A percentile compares a stretch with the other conserved stretches of the same genome.
Conservation (phyloP, 352 stramenopile genomes). For the Aphanomyces cochlioides region DNA sequence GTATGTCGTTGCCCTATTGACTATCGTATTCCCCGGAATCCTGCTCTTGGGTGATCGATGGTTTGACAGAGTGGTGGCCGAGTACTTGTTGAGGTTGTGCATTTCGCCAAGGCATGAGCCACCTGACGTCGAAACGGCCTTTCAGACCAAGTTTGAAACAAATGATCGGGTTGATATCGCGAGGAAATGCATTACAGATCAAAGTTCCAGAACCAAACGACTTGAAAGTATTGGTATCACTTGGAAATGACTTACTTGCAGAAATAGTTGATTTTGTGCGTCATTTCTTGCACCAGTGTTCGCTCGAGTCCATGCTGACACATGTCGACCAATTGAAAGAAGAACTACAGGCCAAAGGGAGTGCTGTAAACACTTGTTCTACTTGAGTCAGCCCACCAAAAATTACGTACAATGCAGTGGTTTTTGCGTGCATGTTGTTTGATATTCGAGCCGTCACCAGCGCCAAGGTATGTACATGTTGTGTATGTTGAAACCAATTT, state of each 20-base stretch:
- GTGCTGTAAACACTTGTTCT: conserved; percentile 35
- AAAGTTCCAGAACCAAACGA: conserved; percentile 55
- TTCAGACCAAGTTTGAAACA: conserved; percentile 46
- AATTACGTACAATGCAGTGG: conserved; percentile 69
- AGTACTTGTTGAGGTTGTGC: too few species aligned
- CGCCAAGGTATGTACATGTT: conserved; percentile 36
- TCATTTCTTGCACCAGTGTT: conserved; percentile 14
- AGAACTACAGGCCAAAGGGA: conserved; percentile 29
- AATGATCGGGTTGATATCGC: conserved; percentile 51
- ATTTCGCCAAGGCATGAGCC: conserved; percentile 61
- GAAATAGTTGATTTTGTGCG: conserved; percentile 8
- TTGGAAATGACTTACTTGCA: conserved; percentile 27
- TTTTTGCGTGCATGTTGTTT: conserved; percentile 66
- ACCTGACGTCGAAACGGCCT: conserved; percentile 57
- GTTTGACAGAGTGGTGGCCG: too few species aligned
- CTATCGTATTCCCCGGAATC: too few species aligned
- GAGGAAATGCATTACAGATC: conserved; percentile 55
- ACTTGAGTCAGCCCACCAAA: conserved; percentile 48
- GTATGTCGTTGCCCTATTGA: too few species aligned
- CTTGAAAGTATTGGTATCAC: conserved; percentile 28
- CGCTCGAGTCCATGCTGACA: conserved; percentile 9
- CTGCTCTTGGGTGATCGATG: too few species aligned
- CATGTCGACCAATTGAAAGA: conserved; percentile 8
- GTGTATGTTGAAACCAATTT: not conserved
- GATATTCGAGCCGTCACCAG: conserved; percentile 45